Percentiles rank a stretch among this genome's conserved stretches.
Evolutionary conservation across 257 asterid species (phyloP).

Genomic region (Scutellaria galericulata): DNA sequence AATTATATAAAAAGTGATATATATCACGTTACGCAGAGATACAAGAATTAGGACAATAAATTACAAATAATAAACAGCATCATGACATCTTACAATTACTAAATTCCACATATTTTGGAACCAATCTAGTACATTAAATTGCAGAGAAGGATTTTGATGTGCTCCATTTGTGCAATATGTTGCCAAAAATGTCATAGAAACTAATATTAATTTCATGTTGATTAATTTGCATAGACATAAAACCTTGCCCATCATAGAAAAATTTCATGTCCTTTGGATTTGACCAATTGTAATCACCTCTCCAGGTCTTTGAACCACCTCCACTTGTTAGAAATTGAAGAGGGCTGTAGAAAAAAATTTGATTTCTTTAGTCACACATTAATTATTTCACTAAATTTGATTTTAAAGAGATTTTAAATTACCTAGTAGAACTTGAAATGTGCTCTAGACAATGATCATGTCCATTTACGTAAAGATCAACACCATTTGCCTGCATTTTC

Average conservation of each 20-base stretch:
- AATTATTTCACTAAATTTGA: too few relatives aligned
- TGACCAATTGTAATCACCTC: slow-evolving; percentile 36
- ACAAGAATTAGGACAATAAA: too few relatives aligned
- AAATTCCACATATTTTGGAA: neutral
- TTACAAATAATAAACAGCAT: neutral
- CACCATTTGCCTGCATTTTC: slow-evolving; percentile 45
- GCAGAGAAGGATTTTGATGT: slow-evolving; percentile 39
- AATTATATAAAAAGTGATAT: too few relatives aligned
- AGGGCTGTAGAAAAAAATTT: slow-evolving; percentile 29
- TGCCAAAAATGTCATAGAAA: slow-evolving; percentile 50
- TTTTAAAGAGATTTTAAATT: too few relatives aligned
- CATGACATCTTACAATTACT: neutral
- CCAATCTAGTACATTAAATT: neutral
- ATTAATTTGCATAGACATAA: slow-evolving; percentile 47
- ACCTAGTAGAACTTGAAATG: slow-evolving; percentile 46
- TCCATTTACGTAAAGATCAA: slow-evolving; percentile 56
- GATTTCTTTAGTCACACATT: too few relatives aligned
- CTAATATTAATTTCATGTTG: slow-evolving; percentile 34
- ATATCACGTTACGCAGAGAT: too few relatives aligned
- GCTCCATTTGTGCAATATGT: slow-evolving; percentile 46
- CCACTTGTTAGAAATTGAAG: slow-evolving; percentile 54
- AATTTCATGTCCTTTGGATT: slow-evolving; percentile 41
- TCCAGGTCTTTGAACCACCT: slow-evolving; percentile 57
- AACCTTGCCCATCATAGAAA: slow-evolving; percentile 57
- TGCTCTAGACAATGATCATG: slow-evolving; percentile 60